Evolutionary conservation across 2,329 filamentous ascomycete genomes (phyloP), one percentile per base, ranked within the genome.

Genomic region (Calonectria naviculata): DNA sequence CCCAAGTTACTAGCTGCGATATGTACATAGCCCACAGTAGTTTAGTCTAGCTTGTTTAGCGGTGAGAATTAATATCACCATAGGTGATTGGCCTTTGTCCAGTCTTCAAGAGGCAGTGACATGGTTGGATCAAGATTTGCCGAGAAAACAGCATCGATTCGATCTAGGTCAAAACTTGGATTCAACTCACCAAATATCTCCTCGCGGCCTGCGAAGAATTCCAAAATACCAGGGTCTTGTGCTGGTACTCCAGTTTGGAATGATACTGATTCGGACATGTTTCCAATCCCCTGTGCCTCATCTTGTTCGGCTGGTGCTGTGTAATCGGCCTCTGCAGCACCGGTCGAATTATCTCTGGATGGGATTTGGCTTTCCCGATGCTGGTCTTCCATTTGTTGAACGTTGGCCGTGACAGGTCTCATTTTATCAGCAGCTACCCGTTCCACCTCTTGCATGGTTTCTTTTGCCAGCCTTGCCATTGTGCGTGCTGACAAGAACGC

Each of bases 91-190:
- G 17, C 38, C 15, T 28, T 9, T 5, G 42, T 28, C 66, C 66
- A 68, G 10, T 63, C 46, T 24, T 68, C 66, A 1, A 29, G 19
- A 26, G 28, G 34, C 7, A 68, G 28, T 2, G 66, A 46, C 13
- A 63, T 54, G 1, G 66, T 64, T 4, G 47, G 58, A 19, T 68
- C 46, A n/a, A 68, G 38, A 36, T 58, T 63, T 12, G 66, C 58
- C 2, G 66, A 63, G 29, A 68, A 68, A 10, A 68, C 24, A 2
- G 47, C 58, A 41, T 68, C 66, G 13, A 68, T 62, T 28, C 38
- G 47, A 17, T 44, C 29, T 13, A 68, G 24, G 24, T 68, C 66
- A 7, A 68, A 63, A n/a, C 38, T 58, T 1, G 56, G 26, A 28
- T 64, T 41, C 9, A 64, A 36, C 5, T 44, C 47, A 28, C 38